Evolutionary conservation across 2,329 filamentous ascomycete genomes (phyloP).

Genomic region (Lasiodiplodia hormozganensis): DNA sequence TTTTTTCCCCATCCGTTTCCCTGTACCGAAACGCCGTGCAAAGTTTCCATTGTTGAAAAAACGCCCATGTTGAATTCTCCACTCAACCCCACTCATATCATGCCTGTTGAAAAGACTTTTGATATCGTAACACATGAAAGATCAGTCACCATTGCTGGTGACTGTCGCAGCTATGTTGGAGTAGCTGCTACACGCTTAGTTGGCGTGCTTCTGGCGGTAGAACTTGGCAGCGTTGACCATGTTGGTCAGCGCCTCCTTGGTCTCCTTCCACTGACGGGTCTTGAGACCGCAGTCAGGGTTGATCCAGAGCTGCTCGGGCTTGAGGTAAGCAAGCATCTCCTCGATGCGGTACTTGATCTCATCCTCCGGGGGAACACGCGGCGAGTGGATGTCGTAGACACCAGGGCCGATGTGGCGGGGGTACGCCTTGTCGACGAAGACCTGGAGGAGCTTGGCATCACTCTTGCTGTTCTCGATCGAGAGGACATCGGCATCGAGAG

Average conservation of each 20-base stretch:
- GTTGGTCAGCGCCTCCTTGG: slow-evolving; percentile 93
- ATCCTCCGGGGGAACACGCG: slow-evolving; percentile 93
- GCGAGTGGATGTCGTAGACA: slow-evolving; percentile 99
- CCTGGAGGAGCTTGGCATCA: slow-evolving; percentile 97
- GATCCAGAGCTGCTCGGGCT: slow-evolving; percentile 99
- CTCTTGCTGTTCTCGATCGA: slow-evolving; percentile 99
- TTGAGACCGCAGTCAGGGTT: slow-evolving; percentile 99
- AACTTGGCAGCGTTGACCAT: slow-evolving; percentile 98
- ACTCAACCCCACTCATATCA: slow-evolving; percentile 25
- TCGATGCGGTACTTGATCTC: slow-evolving; percentile 98
- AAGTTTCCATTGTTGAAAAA: slow-evolving; percentile 26
- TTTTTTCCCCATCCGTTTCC: slow-evolving; percentile 24
- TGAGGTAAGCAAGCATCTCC: slow-evolving; percentile 97
- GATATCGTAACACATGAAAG: slow-evolving; percentile 30
- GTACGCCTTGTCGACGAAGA: slow-evolving; percentile 97
- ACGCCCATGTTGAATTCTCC: slow-evolving; percentile 30
- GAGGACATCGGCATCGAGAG: slow-evolving; percentile 96
- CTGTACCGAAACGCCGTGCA: slow-evolving; percentile 26
- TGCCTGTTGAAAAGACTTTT: slow-evolving; percentile 31
- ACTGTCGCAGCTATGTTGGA: slow-evolving; percentile 29
- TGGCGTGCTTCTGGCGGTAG: slow-evolving; percentile 89
- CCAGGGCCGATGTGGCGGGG: slow-evolving; percentile 97
- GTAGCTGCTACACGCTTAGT: slow-evolving; percentile 48
- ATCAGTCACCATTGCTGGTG: slow-evolving; percentile 8
- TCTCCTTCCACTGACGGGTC: slow-evolving; percentile 98